These are phyloP conservation scores for Saraca asoca DNA, from an alignment of 331 rosid species.

Conservation along the genomic window DNA sequence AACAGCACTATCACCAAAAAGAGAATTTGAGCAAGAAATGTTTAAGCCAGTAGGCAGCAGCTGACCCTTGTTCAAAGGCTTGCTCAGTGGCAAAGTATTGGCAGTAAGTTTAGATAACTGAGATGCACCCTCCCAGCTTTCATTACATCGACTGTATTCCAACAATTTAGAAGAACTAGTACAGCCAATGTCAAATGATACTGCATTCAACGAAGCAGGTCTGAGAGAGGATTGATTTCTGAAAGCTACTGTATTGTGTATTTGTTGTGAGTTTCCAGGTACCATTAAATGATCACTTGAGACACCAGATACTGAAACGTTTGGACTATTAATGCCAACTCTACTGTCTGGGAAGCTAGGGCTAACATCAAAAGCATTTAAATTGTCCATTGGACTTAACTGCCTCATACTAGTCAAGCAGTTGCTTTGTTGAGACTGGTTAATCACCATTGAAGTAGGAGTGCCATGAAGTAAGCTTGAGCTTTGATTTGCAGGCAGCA, in stretches of 20 bases:
- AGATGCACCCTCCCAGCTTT: constrained; percentile 57
- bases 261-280: constrained; percentile 54
- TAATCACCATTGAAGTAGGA: constrained; percentile 53
- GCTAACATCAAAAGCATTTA: constrained; percentile 47
- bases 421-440: constrained; percentile 57
- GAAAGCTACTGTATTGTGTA: constrained; percentile 43
- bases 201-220: constrained; percentile 40
- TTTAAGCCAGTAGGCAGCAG: constrained; percentile 46
- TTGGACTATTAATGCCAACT: constrained; percentile 42
- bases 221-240: constrained; percentile 55
- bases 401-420: constrained; percentile 45
- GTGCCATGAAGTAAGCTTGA: constrained; percentile 49
- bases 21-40: constrained; percentile 42
- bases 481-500: constrained; percentile 54
- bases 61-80: constrained; percentile 43
- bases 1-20: constrained; percentile 38
- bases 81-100: constrained; percentile 48
- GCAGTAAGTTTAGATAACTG: constrained; percentile 53
- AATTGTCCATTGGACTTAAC: constrained; percentile 43
- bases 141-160: constrained; percentile 51
- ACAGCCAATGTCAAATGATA: constrained; percentile 39
- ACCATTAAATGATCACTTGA: constrained; percentile 48
- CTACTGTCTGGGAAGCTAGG: constrained; percentile 49
- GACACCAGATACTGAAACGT: constrained; percentile 40
- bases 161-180: constrained; percentile 51